Percentiles rank a stretch among this genome's conserved stretches.
phyloP scores from a whole-genome alignment of 2,329 filamentous ascomycete species.

The Diaporthe longicolla region DNA sequence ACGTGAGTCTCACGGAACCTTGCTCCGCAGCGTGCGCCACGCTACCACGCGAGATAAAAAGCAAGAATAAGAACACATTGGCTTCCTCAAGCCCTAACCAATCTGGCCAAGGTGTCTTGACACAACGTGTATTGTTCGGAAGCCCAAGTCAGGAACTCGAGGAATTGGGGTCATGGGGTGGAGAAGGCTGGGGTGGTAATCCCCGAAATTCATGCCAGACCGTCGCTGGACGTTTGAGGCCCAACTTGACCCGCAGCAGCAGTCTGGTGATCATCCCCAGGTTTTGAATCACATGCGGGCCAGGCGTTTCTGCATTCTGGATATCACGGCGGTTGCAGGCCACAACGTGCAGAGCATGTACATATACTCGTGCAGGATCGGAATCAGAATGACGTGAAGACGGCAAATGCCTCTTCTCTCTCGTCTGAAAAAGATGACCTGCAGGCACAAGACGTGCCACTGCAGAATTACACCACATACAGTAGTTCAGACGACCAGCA shows the following conservation, averaged over 20 bases:
- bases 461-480: slow-evolving; percentile 29
- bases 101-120: neutral
- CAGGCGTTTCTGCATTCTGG: neutral
- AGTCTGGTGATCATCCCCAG: slow-evolving; percentile 20
- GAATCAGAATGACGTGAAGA: neutral
- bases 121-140: no score
- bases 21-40: neutral
- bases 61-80: neutral
- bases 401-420: neutral
- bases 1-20: slow-evolving; percentile 19
- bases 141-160: neutral
- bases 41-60: neutral
- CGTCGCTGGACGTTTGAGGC: neutral
- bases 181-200: slow-evolving; percentile 16
- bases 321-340: neutral
- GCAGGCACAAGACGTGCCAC: slow-evolving; percentile 12
- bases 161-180: slow-evolving; percentile 7
- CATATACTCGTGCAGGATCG: neutral
- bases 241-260: slow-evolving; percentile 7
- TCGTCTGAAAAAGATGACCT: neutral
- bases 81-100: neutral
- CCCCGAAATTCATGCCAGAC: slow-evolving; percentile 25
- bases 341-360: no score
- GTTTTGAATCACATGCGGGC: neutral
- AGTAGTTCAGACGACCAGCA: slow-evolving; percentile 13